phyloP scores from a whole-genome alignment of 768 basidiomycete genomes.

The Leccinum olivaceopallidum region DNA sequence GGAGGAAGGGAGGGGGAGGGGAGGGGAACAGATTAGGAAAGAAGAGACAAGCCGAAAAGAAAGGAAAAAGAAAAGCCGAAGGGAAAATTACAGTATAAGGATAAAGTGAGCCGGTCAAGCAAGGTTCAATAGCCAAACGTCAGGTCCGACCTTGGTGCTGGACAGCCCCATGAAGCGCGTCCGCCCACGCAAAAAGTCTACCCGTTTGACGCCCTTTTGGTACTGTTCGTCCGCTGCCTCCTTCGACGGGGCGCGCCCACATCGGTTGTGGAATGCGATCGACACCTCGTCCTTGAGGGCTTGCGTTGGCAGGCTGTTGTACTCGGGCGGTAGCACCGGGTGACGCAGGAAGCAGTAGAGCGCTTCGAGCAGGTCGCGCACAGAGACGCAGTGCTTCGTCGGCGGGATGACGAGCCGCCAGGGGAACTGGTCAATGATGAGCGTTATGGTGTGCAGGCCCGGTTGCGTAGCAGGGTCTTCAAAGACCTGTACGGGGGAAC shows the following conservation, averaged over 20 bases:
- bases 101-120: conserved; percentile 22
- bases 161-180: conserved; percentile 49
- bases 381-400: conserved; percentile 32
- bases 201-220: conserved; percentile 49
- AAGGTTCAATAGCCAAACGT: conserved; percentile 38
- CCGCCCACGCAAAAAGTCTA: conserved; percentile 51
- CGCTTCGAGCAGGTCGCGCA: conserved; percentile 50
- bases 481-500: conserved; percentile 25
- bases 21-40: background rate
- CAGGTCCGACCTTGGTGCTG: conserved; percentile 36
- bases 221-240: conserved; percentile 40
- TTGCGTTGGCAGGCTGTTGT: conserved; percentile 33
- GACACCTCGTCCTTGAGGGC: conserved; percentile 38
- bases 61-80: conserved; percentile 14
- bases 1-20: background rate
- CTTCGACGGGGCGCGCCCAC: conserved; percentile 32
- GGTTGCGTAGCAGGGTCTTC: conserved; percentile 35
- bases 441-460: conserved; percentile 28
- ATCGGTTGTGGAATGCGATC: conserved; percentile 45
- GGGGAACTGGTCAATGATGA: conserved; percentile 34
- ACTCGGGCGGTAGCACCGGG: conserved; percentile 42
- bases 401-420: conserved; percentile 36
- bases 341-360: conserved; percentile 46
- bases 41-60: conserved; percentile 10
- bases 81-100: conserved; percentile 28